These are phyloP conservation scores for Eutrema japonicum DNA, from an alignment of 345 rosid genomes.

Conservation along the genomic window DNA sequence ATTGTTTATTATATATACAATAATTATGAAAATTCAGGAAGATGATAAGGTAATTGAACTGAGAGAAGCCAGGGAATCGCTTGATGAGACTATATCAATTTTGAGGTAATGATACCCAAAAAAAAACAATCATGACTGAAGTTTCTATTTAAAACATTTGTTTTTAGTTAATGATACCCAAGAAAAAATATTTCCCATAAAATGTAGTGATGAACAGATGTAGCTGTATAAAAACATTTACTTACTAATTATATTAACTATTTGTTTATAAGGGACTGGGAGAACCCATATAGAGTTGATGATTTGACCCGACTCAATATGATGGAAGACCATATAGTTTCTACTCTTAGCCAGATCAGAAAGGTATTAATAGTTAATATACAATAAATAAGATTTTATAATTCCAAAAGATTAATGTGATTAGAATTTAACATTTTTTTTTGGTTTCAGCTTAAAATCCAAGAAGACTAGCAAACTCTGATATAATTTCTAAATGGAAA, in stretches of 20 bases:
- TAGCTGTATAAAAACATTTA: neutral
- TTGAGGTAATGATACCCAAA: constrained; percentile 10
- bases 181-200: too few species aligned
- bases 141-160: neutral
- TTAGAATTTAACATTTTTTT: neutral
- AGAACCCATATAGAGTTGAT: neutral
- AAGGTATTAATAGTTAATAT: neutral
- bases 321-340: constrained; percentile 10
- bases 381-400: neutral
- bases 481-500: too few species aligned
- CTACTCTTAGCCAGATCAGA: neutral
- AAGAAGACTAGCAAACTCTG: neutral
- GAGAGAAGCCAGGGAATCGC: neutral
- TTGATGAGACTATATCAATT: neutral
- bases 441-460: neutral
- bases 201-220: too few species aligned
- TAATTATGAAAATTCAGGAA: neutral
- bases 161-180: neutral
- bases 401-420: neutral
- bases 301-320: constrained; percentile 19
- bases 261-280: constrained; percentile 15
- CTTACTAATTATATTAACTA: neutral
- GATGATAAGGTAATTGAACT: neutral
- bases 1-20: neutral
- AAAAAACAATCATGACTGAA: neutral